phyloP scores from a whole-genome alignment of 2,329 filamentous ascomycete species.

The Phaeophleospora eucalypticola region DNA sequence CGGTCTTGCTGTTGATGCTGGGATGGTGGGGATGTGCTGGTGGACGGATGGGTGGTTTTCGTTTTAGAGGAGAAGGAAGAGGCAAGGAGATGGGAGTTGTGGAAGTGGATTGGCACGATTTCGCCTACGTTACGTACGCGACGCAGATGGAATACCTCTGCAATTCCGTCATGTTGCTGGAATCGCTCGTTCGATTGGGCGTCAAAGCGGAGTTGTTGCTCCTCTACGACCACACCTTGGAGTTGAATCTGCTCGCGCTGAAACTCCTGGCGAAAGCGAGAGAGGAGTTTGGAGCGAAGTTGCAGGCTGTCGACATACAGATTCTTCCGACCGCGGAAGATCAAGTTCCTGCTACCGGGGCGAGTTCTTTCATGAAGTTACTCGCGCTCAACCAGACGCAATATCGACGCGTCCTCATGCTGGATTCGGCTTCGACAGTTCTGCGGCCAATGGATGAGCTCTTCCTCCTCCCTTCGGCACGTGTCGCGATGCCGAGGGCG shows the following conservation, averaged over 20 bases:
- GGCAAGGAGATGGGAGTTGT: neutral
- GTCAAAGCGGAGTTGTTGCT: slow-evolving; percentile 42
- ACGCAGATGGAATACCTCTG: slow-evolving; percentile 41
- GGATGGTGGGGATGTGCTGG: slow-evolving; percentile 1
- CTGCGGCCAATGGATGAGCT: slow-evolving; percentile 61
- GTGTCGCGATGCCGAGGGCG: slow-evolving; percentile 63
- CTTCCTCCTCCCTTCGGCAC: slow-evolving; percentile 58
- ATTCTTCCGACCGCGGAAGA: slow-evolving; percentile 36
- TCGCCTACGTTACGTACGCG: slow-evolving; percentile 43
- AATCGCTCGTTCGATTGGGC: slow-evolving; percentile 37
- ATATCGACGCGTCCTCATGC: slow-evolving; percentile 54
- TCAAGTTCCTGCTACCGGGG: slow-evolving; percentile 44
- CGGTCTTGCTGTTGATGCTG: neutral
- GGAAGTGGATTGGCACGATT: slow-evolving; percentile 31
- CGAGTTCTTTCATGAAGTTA: slow-evolving; percentile 62
- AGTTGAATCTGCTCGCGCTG: neutral
- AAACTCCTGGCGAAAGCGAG: slow-evolving; percentile 45
- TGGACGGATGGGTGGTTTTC: neutral
- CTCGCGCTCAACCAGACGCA: slow-evolving; percentile 62
- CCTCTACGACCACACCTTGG: slow-evolving; percentile 38
- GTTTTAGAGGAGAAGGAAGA: neutral
- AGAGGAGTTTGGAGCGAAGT: slow-evolving; percentile 45
- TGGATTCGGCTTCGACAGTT: slow-evolving; percentile 61
- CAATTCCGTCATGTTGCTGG: slow-evolving; percentile 42
- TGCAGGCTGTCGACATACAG: slow-evolving; percentile 41